A percentile compares a stretch with the other conserved stretches of the same genome.
Evolutionary conservation across 768 basidiomycete species (phyloP).

Genomic region (Boletellus ananiceps): DNA sequence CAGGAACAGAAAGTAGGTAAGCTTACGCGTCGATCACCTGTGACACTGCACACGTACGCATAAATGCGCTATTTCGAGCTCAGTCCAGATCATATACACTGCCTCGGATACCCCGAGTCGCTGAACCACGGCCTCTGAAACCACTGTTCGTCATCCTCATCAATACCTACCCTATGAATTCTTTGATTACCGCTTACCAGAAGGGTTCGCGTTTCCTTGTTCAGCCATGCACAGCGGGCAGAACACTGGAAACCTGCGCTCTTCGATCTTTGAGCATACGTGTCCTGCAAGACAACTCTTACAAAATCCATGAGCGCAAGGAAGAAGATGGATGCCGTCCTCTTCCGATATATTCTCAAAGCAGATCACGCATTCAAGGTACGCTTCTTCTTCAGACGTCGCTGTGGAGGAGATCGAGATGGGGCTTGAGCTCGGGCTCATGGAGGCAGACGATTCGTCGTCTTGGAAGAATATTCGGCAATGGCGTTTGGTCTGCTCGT

Average conservation of each 20-base stretch:
- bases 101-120: conserved; percentile 41
- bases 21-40: conserved; percentile 32
- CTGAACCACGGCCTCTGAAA: conserved; percentile 35
- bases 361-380: conserved; percentile 54
- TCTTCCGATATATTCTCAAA: conserved; percentile 43
- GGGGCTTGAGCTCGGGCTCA: neutral
- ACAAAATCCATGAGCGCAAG: conserved; percentile 53
- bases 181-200: conserved; percentile 25
- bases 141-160: conserved; percentile 26
- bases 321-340: conserved; percentile 35
- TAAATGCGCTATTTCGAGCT: conserved; percentile 41
- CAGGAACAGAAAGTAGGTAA: neutral
- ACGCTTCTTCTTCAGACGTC: conserved; percentile 7
- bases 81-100: conserved; percentile 38
- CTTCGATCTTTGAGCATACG: conserved; percentile 42
- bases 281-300: conserved; percentile 45
- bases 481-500: conserved; percentile 23
- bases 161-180: neutral
- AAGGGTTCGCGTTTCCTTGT: conserved; percentile 23
- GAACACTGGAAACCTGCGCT: conserved; percentile 51
- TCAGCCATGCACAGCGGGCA: conserved; percentile 54
- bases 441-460: conserved; percentile 2
- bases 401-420: neutral
- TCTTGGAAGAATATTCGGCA: conserved; percentile 24
- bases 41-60: conserved; percentile 45